A percentile compares a stretch with the other conserved stretches of the same genome.
Evolutionary conservation across 768 basidiomycete genomes (phyloP).

Genomic region (Pilatotrama ljubarskyi): DNA sequence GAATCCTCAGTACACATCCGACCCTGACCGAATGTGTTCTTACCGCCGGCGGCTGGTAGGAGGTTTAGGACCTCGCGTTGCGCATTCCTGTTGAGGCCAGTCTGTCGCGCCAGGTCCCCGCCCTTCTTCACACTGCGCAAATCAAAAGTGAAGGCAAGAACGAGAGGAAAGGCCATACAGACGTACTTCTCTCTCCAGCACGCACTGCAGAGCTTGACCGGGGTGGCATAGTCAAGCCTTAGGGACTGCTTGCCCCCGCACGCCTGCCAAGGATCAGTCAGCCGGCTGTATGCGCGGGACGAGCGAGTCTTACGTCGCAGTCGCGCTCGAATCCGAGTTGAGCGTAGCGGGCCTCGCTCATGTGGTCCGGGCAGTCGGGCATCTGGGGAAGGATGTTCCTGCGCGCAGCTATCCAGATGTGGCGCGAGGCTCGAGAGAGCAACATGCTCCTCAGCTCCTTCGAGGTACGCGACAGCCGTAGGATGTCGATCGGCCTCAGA

Average conservation of each 20-base stretch:
- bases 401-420: slow-evolving; percentile 24
- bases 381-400: slow-evolving; percentile 2
- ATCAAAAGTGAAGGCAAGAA: no score
- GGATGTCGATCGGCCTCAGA: slow-evolving; percentile 25
- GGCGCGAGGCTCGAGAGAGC: slow-evolving; percentile 14
- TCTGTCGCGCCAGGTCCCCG: not conserved
- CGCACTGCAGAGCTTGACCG: not conserved
- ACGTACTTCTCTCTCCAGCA: slow-evolving; percentile 16
- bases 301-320: slow-evolving; percentile 15
- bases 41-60: no score
- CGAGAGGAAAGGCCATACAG: no score
- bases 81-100: not conserved
- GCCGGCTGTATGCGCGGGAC: no score
- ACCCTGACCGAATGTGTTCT: no score
- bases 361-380: slow-evolving; percentile 7
- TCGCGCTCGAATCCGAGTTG: slow-evolving; percentile 4
- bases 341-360: slow-evolving; percentile 17
- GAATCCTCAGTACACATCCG: not conserved
- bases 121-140: no score
- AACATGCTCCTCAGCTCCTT: slow-evolving; percentile 15
- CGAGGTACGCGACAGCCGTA: slow-evolving; percentile 23
- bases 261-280: not conserved
- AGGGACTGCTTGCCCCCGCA: slow-evolving; percentile 5
- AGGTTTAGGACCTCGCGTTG: not conserved
- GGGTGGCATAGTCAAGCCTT: not conserved